Percentiles rank a stretch among this genome's conserved stretches.
Conservation (phyloP, 768 basidiomycete genomes). For the Leccinum truebloodii region DNA sequence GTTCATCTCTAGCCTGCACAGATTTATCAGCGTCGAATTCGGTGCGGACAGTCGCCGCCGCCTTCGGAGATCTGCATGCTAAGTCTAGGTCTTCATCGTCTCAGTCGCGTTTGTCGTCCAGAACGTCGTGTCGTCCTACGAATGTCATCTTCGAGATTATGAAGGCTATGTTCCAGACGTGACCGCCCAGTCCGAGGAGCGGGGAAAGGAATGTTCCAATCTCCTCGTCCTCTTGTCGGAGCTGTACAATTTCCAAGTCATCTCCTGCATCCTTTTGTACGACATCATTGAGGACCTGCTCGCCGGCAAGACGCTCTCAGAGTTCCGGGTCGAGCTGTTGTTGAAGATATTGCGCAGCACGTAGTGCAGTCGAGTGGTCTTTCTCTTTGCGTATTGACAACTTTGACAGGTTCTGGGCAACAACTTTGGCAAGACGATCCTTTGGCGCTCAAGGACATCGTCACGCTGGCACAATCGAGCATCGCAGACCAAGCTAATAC, state of each 20-base stretch:
- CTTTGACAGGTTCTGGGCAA: conserved; percentile 75
- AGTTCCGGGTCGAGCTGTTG: conserved; percentile 83
- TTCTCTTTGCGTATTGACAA: conserved; percentile 5
- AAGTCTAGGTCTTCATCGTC: neutral
- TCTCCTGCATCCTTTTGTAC: conserved; percentile 86
- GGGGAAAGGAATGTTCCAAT: conserved; percentile 89
- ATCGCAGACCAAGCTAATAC: conserved; percentile 50
- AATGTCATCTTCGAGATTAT: conserved; percentile 51
- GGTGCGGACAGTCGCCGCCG: conserved; percentile 50
- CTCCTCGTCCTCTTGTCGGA: conserved; percentile 86
- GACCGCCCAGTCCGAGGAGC: conserved; percentile 34
- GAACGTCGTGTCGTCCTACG: conserved; percentile 64
- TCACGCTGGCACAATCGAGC: conserved; percentile 76
- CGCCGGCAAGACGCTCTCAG: conserved; percentile 53
- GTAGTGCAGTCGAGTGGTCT: conserved; percentile 21
- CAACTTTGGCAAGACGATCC: conserved; percentile 94
- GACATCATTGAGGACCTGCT: conserved; percentile 84
- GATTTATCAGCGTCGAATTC: conserved; percentile 83
- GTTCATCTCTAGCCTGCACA: conserved; percentile 78
- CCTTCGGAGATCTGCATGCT: neutral
- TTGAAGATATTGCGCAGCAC: conserved; percentile 82
- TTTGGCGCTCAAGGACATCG: conserved; percentile 86
- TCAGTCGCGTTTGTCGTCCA: conserved; percentile 85
- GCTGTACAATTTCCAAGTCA: conserved; percentile 94
- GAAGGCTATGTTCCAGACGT: conserved; percentile 13